Base-by-base conservation (phyloP, 2,329 filamentous ascomycete genomes). In the Fusarium humuli region DNA sequence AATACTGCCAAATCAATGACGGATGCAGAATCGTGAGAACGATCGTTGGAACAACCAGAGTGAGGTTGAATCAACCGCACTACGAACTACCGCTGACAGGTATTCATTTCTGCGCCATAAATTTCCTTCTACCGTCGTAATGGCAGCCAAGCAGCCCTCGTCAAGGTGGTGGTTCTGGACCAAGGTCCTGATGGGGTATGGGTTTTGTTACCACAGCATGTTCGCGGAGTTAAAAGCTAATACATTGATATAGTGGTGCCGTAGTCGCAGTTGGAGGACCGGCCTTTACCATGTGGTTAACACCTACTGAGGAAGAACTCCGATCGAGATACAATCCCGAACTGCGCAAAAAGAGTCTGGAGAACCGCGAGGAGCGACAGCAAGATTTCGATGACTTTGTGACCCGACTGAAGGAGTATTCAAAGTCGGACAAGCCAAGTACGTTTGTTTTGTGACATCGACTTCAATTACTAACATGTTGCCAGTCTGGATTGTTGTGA, bases 281-380 rank as follows among this genome's bases (percentile, higher is more conserved):
- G 25, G 91, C 92, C 18, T 83, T 98, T 56, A 92, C 95, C 45
- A 88, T 91, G 81, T 97, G 90, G 79, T 83, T 97, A 48, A 88
- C 88, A 47, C 96, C 96, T 4, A 91, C 92, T 14, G 94, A 98
- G 74, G 96, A 98, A 81, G 94, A 98, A 82, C 87, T 99, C 44
- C 94, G 97, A 85, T 86, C 93, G 83, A 90, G 87, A 81, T 98
- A 98, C 83, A 98, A 95, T 80, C 95, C 95, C 1, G 96, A 98
- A 34, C 87, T 99, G n/a, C 92, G 96, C 78, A 92, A 93, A 80
- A 89, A 92, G 77, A 94, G 92, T 67, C 83, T 97, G n/a, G 94
- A 94, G 80, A 88, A 90, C 62, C 88, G 94, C 20, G 86, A 91
- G 61, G 89, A 92, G 78, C 88, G 88, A 65, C 89, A 96, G 77